Percentiles rank a stretch among this genome's conserved stretches.
These are phyloP conservation scores for Athelia psychrophila DNA, from an alignment of 1,284 basidiomycete species.

Conservation along the genomic window DNA sequence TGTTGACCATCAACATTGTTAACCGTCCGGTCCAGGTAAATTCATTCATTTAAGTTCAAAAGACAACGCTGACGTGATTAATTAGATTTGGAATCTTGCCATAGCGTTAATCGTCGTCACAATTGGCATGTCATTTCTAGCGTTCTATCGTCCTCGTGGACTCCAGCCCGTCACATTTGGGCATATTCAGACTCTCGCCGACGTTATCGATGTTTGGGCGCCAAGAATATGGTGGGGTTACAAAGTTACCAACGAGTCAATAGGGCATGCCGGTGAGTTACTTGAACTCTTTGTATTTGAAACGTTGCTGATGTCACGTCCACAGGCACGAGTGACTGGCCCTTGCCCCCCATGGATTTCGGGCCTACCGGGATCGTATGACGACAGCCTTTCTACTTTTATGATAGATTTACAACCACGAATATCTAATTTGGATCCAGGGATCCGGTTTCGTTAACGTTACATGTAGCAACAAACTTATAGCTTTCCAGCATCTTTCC, in stretches of 20 bases:
- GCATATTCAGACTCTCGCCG: constrained; percentile 27
- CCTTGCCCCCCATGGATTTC: constrained; percentile 14
- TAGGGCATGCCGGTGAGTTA: neutral
- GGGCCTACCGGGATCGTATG: no score
- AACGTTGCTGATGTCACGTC: no score
- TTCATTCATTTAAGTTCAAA: neutral
- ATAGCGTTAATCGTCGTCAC: neutral
- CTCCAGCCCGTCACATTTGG: constrained; percentile 28
- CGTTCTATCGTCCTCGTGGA: constrained; percentile 17
- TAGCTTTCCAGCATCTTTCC: no score
- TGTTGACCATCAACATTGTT: neutral
- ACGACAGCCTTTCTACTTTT: no score
- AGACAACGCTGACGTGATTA: neutral
- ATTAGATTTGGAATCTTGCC: neutral
- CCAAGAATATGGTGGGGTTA: constrained; percentile 30
- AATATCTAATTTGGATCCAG: no score
- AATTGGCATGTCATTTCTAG: constrained; percentile 3
- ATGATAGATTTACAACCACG: no score
- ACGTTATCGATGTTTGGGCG: constrained; percentile 30
- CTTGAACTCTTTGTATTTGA: neutral
- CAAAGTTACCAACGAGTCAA: constrained; percentile 9
- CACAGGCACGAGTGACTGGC: no score
- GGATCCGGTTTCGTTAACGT: no score
- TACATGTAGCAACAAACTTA: no score
- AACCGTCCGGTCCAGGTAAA: neutral